Base-by-base conservation (phyloP, 2,329 filamentous ascomycete genomes). In the Penicillium oxalicum region DNA sequence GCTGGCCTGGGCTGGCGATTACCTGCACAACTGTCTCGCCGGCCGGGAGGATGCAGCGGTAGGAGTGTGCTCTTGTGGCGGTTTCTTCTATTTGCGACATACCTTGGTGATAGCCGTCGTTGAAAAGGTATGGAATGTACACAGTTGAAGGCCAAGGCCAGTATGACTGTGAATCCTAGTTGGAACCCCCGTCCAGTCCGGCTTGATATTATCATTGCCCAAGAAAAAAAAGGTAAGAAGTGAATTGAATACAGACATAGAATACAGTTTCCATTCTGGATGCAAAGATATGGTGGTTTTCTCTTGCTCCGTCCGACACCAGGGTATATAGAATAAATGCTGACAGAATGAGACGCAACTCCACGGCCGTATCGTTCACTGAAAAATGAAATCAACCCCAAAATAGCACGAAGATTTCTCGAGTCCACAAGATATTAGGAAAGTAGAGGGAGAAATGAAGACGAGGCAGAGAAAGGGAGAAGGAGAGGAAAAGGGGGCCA, bases 321-420 rank as follows among this genome's bases (percentile, higher is more conserved):
- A 57, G 62, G 59, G 59, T 63, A 61, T 63, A 57, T 57, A 32
- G 29, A 51, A 54, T 47, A 52, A 50, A 50, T 47, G 35, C 42
- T 46, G 43, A 27, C 35, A 49, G 40, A 52, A 54, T 47, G 36
- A 53, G 50, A 35, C 46, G 49, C 48, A 38, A 53, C 32, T 28
- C 39, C 46, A 32, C 26, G 40, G 35, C 24, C 42, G 9, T 33
- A 44, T 35, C 47, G 28, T 32, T 49, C 44, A 40, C 27, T 47
- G 34, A 29, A 45, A 25, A 44, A 36, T 39, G 34, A 52, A 2
- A 11, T 8, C 7, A 32, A 32, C 8, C 29, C 11, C 29, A 32
- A 32, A 32, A 11, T 32, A 48, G 47, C 38, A 35, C 42, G 42
- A 52, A 42, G 49, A 43, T 51, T 51, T 48, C 49, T 47, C 51